Percentiles rank a stretch among this genome's conserved stretches.
Evolutionary conservation across 78 protist genomes (phyloP).

Genomic region (Mastigamoeba balamuthi): DNA sequence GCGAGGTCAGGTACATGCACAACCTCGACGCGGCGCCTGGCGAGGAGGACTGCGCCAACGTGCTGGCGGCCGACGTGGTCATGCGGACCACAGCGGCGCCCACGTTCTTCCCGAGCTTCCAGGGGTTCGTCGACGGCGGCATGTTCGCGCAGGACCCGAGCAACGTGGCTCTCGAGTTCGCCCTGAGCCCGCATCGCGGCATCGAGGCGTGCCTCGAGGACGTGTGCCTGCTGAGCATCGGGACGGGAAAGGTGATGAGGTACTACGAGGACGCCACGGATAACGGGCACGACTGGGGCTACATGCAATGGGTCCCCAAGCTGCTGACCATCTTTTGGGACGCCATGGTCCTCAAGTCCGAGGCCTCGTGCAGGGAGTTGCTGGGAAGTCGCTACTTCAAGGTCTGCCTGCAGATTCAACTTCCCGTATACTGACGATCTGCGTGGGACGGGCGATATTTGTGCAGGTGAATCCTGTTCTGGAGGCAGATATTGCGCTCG

Average conservation of each 20-base stretch:
- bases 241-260: background rate
- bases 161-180: background rate
- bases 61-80: background rate
- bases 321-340: background rate
- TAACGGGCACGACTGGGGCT: slow-evolving; percentile 1
- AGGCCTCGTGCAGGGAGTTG: too few species aligned
- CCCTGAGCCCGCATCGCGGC: background rate
- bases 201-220: background rate
- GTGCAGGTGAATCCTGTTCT: too few species aligned
- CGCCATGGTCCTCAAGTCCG: too few species aligned
- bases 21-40: background rate
- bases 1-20: background rate
- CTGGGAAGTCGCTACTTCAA: too few species aligned
- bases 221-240: background rate
- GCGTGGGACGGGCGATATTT: too few species aligned
- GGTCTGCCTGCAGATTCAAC: too few species aligned
- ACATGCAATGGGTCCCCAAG: slow-evolving; percentile 1
- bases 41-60: background rate
- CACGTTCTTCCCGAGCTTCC: background rate
- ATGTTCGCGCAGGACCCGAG: background rate
- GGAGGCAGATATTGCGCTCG: too few species aligned
- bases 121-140: background rate
- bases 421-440: too few species aligned
- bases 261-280: background rate
- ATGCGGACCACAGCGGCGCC: background rate